These are phyloP conservation scores for Ophiostoma pallidulum DNA, from an alignment of 2,329 filamentous ascomycete species.

Conservation along the genomic window DNA sequence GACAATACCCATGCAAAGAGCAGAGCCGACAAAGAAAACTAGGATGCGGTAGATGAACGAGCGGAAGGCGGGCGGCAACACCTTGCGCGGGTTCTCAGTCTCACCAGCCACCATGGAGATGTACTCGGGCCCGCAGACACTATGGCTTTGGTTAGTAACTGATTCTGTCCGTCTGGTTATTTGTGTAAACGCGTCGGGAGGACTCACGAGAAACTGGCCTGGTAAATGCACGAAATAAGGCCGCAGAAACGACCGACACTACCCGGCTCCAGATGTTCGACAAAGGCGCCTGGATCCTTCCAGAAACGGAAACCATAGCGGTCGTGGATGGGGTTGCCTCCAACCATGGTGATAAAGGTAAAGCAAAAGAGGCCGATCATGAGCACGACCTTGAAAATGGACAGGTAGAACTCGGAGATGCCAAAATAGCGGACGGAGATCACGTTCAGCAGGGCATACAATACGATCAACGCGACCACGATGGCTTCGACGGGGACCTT, in stretches of 20 bases:
- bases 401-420: slow-evolving; percentile 14
- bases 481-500: slow-evolving; percentile 28
- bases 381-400: slow-evolving; percentile 34
- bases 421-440: slow-evolving; percentile 13
- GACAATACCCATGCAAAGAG: slow-evolving; percentile 52
- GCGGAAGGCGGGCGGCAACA: slow-evolving; percentile 55
- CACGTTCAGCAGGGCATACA: slow-evolving; percentile 9
- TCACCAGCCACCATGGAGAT: slow-evolving; percentile 43
- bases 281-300: slow-evolving; percentile 32
- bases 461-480: slow-evolving; percentile 12
- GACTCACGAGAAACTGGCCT: slow-evolving; percentile 24
- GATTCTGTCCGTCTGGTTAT: too few relatives aligned
- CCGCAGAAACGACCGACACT: slow-evolving; percentile 32
- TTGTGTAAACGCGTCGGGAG: too few relatives aligned
- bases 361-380: slow-evolving; percentile 42
- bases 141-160: too few relatives aligned
- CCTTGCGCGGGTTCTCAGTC: slow-evolving; percentile 45
- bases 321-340: slow-evolving; percentile 21
- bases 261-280: slow-evolving; percentile 29
- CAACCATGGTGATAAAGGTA: slow-evolving; percentile 37
- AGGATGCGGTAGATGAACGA: slow-evolving; percentile 58
- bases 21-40: slow-evolving; percentile 57
- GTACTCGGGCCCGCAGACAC: slow-evolving; percentile 53
- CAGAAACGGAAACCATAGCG: slow-evolving; percentile 15
- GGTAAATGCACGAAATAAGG: slow-evolving; percentile 33